Evolutionary conservation across 2,329 filamentous ascomycete genomes (phyloP).

Genomic region (Neonectria neomacrospora): DNA sequence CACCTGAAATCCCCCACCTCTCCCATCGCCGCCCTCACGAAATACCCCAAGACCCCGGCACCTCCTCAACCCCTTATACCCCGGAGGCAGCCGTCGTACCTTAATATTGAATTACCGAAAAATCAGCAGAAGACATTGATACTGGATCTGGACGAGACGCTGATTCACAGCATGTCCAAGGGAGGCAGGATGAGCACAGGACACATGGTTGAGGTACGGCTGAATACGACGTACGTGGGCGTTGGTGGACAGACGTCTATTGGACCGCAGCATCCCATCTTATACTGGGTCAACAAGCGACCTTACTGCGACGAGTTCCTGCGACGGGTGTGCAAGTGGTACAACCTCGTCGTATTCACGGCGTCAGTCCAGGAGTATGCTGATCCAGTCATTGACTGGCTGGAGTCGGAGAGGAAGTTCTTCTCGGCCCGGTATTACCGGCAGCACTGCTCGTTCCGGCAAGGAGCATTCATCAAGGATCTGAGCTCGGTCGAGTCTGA

Average conservation of each 20-base stretch:
- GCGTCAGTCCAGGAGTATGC: slow-evolving; percentile 98
- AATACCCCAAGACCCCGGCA: slow-evolving; percentile 89
- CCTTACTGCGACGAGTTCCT: slow-evolving; percentile 97
- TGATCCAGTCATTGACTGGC: slow-evolving; percentile 98
- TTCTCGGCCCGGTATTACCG: slow-evolving; percentile 94
- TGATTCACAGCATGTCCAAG: slow-evolving; percentile 98
- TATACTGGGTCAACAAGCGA: slow-evolving; percentile 99
- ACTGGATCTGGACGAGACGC: slow-evolving; percentile 93
- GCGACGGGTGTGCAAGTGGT: slow-evolving; percentile 94
- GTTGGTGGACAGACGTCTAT: slow-evolving; percentile 71
- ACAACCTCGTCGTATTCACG: slow-evolving; percentile 95
- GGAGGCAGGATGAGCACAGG: slow-evolving; percentile 95
- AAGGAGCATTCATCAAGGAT: slow-evolving; percentile 98
- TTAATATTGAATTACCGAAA: slow-evolving; percentile 66
- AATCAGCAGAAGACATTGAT: slow-evolving; percentile 91
- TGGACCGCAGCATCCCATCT: slow-evolving; percentile 86
- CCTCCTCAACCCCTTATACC: slow-evolving; percentile 92
- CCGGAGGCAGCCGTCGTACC: slow-evolving; percentile 87
- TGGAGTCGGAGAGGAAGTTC: slow-evolving; percentile 96
- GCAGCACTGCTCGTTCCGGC: slow-evolving; percentile 95
- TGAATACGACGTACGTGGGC: slow-evolving; percentile 77
- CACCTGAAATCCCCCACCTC: slow-evolving; percentile 95
- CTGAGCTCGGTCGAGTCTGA: slow-evolving; percentile 95
- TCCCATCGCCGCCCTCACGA: slow-evolving; percentile 79
- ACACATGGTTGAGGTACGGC: slow-evolving; percentile 98